Evolutionary conservation across 2,329 filamentous ascomycete species (phyloP), one percentile per base, ranked within the genome.

Genomic region (Neopestalotiopsis rosae): DNA sequence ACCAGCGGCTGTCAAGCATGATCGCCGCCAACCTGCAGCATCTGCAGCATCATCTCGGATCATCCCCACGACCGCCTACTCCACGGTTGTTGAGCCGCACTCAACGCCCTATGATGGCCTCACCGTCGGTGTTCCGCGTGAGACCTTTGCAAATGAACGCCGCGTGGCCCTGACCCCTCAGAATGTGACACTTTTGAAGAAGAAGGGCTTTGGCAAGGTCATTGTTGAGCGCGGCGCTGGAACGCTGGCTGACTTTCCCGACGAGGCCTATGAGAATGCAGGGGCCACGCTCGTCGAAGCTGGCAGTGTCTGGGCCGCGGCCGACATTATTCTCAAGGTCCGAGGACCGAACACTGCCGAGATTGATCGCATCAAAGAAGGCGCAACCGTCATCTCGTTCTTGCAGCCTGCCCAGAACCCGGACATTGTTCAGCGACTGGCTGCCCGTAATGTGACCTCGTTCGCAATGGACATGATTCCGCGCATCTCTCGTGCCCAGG

Each of bases 391-490:
- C 68, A 92, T 97, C 73, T 95, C 93, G 2, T 93, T 97, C 77
- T 81, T 97, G 34, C 94, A 97, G 77, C 94, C 94, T 0, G 87
- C 90, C 6, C 93, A 95, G 81, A 97, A 97, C 80, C 91, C 89
- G 79, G 84, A 88, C 9, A 82, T 95, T 5, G 91, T 97, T 10
- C 88, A 94, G 69, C 90, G 89, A 69, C 87, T 97, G 69, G 90
- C 93, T 32, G 84, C 86, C 49, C 89, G 89, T 63, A 91, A 91
- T 34, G 90, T 91, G 1, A 97, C 93, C 0, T 84, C 89, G 17
- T 96, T 97, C 77, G 94, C 94, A 28, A 97, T 97, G 94, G 94
- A 97, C 77, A 92, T 95, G 90, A 92, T 97, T 66, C 94, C 94
- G 17, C 90, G 94, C 56, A 97, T 97, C 74, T 97, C 94, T 1